Evolutionary conservation across 768 basidiomycete genomes (phyloP), one percentile per base, ranked within the genome.

Genomic region (Tephrocybe sp.): DNA sequence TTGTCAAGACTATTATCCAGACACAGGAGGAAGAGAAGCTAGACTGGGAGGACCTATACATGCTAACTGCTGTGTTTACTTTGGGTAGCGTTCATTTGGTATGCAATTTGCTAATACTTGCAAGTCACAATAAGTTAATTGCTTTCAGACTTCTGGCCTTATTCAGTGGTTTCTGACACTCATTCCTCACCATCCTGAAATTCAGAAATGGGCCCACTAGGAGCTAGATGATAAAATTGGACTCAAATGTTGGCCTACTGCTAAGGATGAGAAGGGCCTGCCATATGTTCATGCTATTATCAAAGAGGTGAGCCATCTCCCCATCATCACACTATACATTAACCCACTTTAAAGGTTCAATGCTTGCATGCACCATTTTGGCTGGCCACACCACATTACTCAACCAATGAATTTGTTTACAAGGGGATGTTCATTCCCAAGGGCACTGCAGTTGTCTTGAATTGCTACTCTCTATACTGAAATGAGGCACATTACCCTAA

Each of bases 41-140:
- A n/a, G 69, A 70, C 50, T 58, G 64, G 49, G 37, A 68, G 7
- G 76, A 77, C 54, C 67, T 75, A 58, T 43, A 61, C 6, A 70
- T 75, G 21, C 60, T 77, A 6, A 64, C 68, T 23, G 58, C 69
- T 2, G 71, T 66, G 2, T 75, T 75, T 54, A 72, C 70, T 56
- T 68, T 73, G 3, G 75, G 70, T 1, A 74, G 75, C 7, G 68
- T 74, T 18, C 67, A 75, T 48, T 69, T 74, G 36, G 74, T 73
- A 45, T n/a, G 60, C n/a, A n/a, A n/a, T 60, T 36, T 36, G 34
- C 5, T n/a, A n/a, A n/a, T n/a, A n/a, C n/a, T n/a, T n/a, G n/a
- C n/a, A n/a, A n/a, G n/a, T n/a, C n/a, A n/a, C n/a, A n/a, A n/a
- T n/a, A n/a, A n/a, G n/a, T n/a, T n/a, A n/a, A n/a, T n/a, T n/a